A percentile compares a stretch with the other conserved stretches of the same genome.
Conservation (phyloP, 345 rosid genomes). For the Citrus glauca region DNA sequence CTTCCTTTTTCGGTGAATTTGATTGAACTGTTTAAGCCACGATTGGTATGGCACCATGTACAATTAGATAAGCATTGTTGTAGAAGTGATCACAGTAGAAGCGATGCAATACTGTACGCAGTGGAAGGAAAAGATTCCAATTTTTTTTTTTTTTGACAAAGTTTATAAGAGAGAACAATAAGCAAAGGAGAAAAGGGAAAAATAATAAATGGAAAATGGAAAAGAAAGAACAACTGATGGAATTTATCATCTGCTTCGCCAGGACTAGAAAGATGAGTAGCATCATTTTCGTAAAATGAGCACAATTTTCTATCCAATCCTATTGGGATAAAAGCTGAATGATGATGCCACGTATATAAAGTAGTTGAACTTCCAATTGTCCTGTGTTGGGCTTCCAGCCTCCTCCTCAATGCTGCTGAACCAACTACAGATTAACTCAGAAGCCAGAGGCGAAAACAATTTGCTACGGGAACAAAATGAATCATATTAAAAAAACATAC, state of each 20-base stretch:
- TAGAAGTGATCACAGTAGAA: background rate
- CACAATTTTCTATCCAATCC: slow-evolving; percentile 20
- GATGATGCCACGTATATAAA: slow-evolving; percentile 21
- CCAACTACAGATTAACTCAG: background rate
- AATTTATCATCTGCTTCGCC: slow-evolving; percentile 16
- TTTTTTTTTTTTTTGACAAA: background rate
- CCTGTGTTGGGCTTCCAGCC: slow-evolving; percentile 7
- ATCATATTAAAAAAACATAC: slow-evolving; percentile 20
- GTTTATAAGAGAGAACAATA: slow-evolving; percentile 13
- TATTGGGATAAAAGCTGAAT: slow-evolving; percentile 17
- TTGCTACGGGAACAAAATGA: background rate
- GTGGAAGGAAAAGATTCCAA: background rate
- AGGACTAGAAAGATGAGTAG: slow-evolving; percentile 15
- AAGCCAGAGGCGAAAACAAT: background rate
- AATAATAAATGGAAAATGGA: background rate
- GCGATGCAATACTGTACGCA: background rate
- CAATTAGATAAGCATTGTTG: background rate
- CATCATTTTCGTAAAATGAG: slow-evolving; percentile 13
- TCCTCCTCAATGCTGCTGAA: slow-evolving; percentile 32
- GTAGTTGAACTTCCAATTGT: slow-evolving; percentile 14
- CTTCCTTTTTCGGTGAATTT: background rate
- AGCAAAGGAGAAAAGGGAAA: slow-evolving; percentile 1
- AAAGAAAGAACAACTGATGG: slow-evolving; percentile 15
- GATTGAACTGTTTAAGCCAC: background rate
- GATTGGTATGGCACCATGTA: background rate